Base-by-base conservation (phyloP, 495 filamentous ascomycete species). In the Aspergillus conjunctus region DNA sequence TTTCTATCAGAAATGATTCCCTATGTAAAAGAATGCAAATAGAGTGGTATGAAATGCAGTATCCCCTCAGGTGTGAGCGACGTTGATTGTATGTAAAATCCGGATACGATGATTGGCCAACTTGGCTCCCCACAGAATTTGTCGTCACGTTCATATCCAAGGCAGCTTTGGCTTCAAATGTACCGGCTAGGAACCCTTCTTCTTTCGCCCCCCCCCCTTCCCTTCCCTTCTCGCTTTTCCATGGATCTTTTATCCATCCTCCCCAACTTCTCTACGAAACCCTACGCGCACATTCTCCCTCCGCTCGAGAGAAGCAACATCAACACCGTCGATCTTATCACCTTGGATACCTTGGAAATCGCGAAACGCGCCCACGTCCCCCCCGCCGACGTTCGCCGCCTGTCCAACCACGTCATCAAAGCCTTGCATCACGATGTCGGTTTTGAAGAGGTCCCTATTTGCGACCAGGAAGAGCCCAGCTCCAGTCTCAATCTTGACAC, bases 171-270 rank as follows among this genome's bases (percentile, higher is more conserved):
- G 18, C 20, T 18, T 48, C 44, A 14, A 22, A 5, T 12, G 14
- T 18, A 10, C 20, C 14, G 39, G 10, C 26, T n/a, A 32, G 33
- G 26, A 33, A 7, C 14, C 8, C 49, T 26, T 41, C 43, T 32
- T 33, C 51, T 41, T 21, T 44, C 43, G 45, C 31, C 32, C 31
- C 37, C 33, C 51, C 32, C 52, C 43, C 18, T 43, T n/a, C 6
- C 49, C 33, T 48, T 57, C 22, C 44, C 59, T 59, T 46, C 64
- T 55, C 44, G 43, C 65, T 54, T 69, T 54, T 59, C 57, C 58
- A 94, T 92, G 73, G 93, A 98, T 86, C 89, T 98, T 62, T 78
- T 87, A 68, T 79, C 83, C 71, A 83, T 93, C 70, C 86, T 97
- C 53, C 94, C 94, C 65, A 77, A 82, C 74, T 96, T 97, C 76